phyloP scores from a whole-genome alignment of 228 moss, liverwort and hornwort species.

The Sphagnum magellanicum region DNA sequence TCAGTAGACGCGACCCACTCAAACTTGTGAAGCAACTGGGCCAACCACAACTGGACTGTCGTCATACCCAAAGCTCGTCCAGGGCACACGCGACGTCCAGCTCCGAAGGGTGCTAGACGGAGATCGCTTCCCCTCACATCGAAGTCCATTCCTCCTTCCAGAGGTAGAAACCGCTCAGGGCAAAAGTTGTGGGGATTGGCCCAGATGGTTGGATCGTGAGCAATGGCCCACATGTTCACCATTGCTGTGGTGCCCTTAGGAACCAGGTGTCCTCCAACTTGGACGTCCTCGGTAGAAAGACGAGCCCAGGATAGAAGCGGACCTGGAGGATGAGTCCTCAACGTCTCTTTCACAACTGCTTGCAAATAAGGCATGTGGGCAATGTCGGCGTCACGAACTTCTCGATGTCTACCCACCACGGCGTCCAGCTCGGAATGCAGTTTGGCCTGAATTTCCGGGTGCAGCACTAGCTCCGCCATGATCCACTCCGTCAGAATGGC shows the following conservation, averaged over 20 bases:
- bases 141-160: slow-evolving; percentile 3
- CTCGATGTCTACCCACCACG: background rate
- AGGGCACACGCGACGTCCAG: slow-evolving; percentile 7
- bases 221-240: slow-evolving; percentile 52
- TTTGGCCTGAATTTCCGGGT: slow-evolving; percentile 19
- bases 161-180: slow-evolving; percentile 1
- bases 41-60: slow-evolving; percentile 9
- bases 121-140: slow-evolving; percentile 10
- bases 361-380: slow-evolving; percentile 10
- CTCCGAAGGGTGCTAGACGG: slow-evolving; percentile 9
- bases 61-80: slow-evolving; percentile 8
- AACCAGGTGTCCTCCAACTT: slow-evolving; percentile 18
- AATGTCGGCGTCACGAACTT: slow-evolving; percentile 8
- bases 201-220: slow-evolving; percentile 13
- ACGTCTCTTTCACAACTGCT: slow-evolving; percentile 34
- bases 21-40: slow-evolving; percentile 8
- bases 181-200: background rate
- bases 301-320: slow-evolving; percentile 44
- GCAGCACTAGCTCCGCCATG: slow-evolving; percentile 21
- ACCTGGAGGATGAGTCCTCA: slow-evolving; percentile 36
- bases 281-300: slow-evolving; percentile 21
- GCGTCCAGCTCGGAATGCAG: slow-evolving; percentile 10
- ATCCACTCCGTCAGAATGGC: slow-evolving; percentile 46
- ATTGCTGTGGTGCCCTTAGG: slow-evolving; percentile 41
- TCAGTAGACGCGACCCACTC: slow-evolving; percentile 3